A percentile compares a stretch with the other conserved stretches of the same genome.
These are phyloP conservation scores for Pluteus cervinus DNA, from an alignment of 768 basidiomycete genomes.

Conservation along the genomic window DNA sequence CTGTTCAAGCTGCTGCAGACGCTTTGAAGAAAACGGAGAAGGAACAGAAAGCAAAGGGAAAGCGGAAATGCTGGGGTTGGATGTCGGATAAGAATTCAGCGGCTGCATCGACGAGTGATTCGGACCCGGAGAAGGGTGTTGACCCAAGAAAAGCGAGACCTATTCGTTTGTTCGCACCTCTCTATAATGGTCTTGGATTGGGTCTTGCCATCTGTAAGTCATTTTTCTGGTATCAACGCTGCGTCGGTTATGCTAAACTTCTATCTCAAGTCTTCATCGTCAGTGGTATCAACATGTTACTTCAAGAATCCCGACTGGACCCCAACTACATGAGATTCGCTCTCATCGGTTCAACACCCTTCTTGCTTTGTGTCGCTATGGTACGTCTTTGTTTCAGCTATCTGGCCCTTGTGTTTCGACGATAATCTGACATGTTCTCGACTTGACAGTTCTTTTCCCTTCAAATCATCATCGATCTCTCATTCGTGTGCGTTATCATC, in stretches of 20 bases:
- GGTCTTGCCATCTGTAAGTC: slow-evolving; percentile 61
- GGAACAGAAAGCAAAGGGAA: slow-evolving; percentile 15
- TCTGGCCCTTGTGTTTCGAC: slow-evolving; percentile 3
- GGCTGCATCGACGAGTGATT: slow-evolving; percentile 15
- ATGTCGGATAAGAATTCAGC: slow-evolving; percentile 26
- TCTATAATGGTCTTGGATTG: slow-evolving; percentile 66
- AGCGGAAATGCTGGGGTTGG: slow-evolving; percentile 33
- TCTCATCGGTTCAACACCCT: slow-evolving; percentile 58
- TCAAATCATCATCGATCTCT: slow-evolving; percentile 59
- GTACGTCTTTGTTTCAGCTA: slow-evolving; percentile 30
- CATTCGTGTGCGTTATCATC: slow-evolving; percentile 48
- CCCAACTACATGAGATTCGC: slow-evolving; percentile 55
- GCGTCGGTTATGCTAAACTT: slow-evolving; percentile 2
- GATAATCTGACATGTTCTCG: too few relatives aligned
- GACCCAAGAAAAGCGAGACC: slow-evolving; percentile 33
- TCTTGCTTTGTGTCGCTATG: slow-evolving; percentile 71
- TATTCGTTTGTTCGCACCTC: slow-evolving; percentile 61
- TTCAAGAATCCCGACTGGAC: slow-evolving; percentile 69
- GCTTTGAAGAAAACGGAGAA: slow-evolving; percentile 25
- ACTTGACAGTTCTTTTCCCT: slow-evolving; percentile 63
- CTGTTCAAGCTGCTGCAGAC: slow-evolving; percentile 22
- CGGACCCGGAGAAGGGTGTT: slow-evolving; percentile 49
- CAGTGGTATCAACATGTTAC: slow-evolving; percentile 48
- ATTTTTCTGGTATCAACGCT: slow-evolving; percentile 2
- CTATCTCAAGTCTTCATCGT: slow-evolving; percentile 56